Conservation (phyloP, 2,329 filamentous ascomycete species). For the Coniochaeta ligniaria region DNA sequence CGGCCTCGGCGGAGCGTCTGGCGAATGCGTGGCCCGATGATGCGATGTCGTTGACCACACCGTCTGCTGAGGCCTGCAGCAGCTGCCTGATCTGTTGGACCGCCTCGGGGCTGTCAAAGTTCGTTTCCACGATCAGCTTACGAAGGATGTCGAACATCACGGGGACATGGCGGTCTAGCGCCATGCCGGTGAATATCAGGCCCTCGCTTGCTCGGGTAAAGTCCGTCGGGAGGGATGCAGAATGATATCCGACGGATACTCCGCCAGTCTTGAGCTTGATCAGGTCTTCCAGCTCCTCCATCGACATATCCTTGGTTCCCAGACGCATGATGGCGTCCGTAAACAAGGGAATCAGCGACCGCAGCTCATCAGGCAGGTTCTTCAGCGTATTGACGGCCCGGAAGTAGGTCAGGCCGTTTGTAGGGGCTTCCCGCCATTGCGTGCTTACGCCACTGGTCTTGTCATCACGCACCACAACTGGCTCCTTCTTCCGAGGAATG, state of each 20-base stretch:
- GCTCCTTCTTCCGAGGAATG: conserved; percentile 72
- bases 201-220: conserved; percentile 70
- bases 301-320: conserved; percentile 78
- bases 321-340: conserved; percentile 89
- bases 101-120: conserved; percentile 80
- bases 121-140: conserved; percentile 74
- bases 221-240: conserved; percentile 69
- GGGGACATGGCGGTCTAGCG: conserved; percentile 81
- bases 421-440: conserved; percentile 88
- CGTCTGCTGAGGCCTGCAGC: conserved; percentile 78
- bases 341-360: conserved; percentile 81
- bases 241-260: conserved; percentile 76
- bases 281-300: conserved; percentile 91
- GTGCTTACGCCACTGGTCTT: conserved; percentile 58
- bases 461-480: conserved; percentile 54
- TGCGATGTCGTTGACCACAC: conserved; percentile 85
- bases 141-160: conserved; percentile 84
- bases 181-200: conserved; percentile 76
- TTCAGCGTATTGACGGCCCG: conserved; percentile 76
- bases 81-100: conserved; percentile 79
- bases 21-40: conserved; percentile 86
- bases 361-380: conserved; percentile 74
- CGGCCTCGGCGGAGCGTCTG: conserved; percentile 73
- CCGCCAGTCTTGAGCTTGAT: conserved; percentile 97
- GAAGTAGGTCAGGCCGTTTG: conserved; percentile 95